Percentiles rank a stretch among this genome's conserved stretches.
Evolutionary conservation across 2,329 filamentous ascomycete species (phyloP).

Genomic region (Diaporthe helianthi): DNA sequence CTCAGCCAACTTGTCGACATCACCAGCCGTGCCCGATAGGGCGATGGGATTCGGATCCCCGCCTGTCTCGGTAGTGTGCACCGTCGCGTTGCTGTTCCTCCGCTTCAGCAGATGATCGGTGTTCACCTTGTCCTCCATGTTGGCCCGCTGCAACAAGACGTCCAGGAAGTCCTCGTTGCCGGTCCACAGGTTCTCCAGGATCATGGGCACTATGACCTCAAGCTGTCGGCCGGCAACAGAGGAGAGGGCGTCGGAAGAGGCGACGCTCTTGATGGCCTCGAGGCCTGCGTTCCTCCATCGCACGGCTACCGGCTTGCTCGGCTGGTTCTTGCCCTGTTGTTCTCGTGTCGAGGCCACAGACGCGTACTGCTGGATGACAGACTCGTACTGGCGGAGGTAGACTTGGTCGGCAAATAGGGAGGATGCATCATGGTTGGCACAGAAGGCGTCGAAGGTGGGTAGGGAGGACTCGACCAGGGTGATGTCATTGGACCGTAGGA

Average conservation of each 20-base stretch:
- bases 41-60: constrained; percentile 72
- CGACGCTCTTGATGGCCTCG: constrained; percentile 81
- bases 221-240: constrained; percentile 80
- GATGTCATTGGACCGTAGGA: constrained; percentile 86
- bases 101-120: constrained; percentile 68
- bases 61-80: constrained; percentile 71
- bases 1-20: constrained; percentile 89
- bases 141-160: constrained; percentile 70
- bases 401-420: constrained; percentile 85
- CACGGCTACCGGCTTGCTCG: constrained; percentile 76
- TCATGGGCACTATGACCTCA: constrained; percentile 79
- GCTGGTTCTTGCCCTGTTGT: constrained; percentile 57
- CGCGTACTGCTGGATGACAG: constrained; percentile 81
- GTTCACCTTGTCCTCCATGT: constrained; percentile 73
- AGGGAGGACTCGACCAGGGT: constrained; percentile 92
- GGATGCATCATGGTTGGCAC: constrained; percentile 85
- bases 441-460: constrained; percentile 86
- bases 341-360: constrained; percentile 74
- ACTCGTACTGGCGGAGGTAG: constrained; percentile 82
- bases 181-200: constrained; percentile 86
- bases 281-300: constrained; percentile 79
- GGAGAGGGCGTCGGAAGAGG: constrained; percentile 79
- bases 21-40: constrained; percentile 80
- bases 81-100: constrained; percentile 80
- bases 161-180: constrained; percentile 74